Evolutionary conservation across 2,329 filamentous ascomycete genomes (phyloP).

Genomic region (Botrytis aclada): DNA sequence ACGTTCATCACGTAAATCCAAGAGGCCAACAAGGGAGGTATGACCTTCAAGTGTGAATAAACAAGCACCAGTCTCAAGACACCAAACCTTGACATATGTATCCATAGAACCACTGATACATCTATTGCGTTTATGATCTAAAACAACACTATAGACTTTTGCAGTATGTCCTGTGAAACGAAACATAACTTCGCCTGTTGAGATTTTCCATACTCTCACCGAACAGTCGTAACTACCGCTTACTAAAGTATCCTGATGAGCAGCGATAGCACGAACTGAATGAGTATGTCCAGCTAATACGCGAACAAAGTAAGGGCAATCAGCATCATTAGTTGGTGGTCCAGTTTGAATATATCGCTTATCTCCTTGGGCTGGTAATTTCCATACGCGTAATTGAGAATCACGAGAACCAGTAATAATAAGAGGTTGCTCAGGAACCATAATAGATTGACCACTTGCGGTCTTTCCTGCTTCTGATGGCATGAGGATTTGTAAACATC

Average conservation of each 20-base stretch:
- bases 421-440: constrained; percentile 90
- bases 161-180: constrained; percentile 81
- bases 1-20: constrained; percentile 85
- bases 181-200: constrained; percentile 83
- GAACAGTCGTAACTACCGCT: constrained; percentile 96
- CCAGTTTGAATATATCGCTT: constrained; percentile 75
- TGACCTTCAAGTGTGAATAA: constrained; percentile 92
- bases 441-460: constrained; percentile 68
- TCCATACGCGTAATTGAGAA: constrained; percentile 92
- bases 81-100: constrained; percentile 97
- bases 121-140: constrained; percentile 86
- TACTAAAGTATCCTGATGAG: constrained; percentile 91
- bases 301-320: constrained; percentile 93
- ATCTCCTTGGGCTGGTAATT: constrained; percentile 77
- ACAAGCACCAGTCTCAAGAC: constrained; percentile 78
- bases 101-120: constrained; percentile 99
- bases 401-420: constrained; percentile 98
- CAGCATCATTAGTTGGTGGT: constrained; percentile 67
- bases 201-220: constrained; percentile 96
- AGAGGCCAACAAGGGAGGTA: constrained; percentile 82
- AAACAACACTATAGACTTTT: constrained; percentile 96
- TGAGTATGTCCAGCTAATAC: constrained; percentile 83
- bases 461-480: constrained; percentile 68
- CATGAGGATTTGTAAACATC: constrained; percentile 91
- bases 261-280: constrained; percentile 93